These are phyloP conservation scores for Cajanus cajan DNA, from an alignment of 306 rosid species.

Conservation along the genomic window DNA sequence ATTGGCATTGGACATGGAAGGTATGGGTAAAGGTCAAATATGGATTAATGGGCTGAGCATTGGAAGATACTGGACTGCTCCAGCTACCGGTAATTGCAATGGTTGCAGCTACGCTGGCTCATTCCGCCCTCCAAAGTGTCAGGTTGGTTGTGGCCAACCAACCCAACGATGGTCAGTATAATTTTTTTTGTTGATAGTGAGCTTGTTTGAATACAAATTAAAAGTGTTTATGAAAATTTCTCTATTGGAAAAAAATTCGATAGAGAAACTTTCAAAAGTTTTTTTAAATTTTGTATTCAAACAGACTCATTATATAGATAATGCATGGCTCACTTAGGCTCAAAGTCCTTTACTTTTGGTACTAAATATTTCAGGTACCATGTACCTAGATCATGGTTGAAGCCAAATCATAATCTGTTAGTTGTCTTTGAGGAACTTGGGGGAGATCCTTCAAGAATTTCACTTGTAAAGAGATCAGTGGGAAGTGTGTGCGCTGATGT, in stretches of 20 bases:
- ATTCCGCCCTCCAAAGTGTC: conserved; percentile 86
- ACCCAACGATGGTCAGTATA: conserved; percentile 85
- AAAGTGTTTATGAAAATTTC: too few species aligned
- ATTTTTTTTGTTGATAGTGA: conserved; percentile 21
- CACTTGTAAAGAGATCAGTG: conserved; percentile 82
- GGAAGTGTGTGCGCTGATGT: conserved; percentile 84
- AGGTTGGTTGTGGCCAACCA: conserved; percentile 87
- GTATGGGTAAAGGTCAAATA: conserved; percentile 99
- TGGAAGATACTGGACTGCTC: conserved; percentile 97
- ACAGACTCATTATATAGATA: not conserved
- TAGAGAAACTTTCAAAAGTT: too few species aligned
- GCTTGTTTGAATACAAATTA: too few species aligned
- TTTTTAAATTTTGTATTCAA: too few species aligned
- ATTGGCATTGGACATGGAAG: conserved; percentile 89
- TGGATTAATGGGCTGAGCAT: conserved; percentile 94
- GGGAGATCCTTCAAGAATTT: conserved; percentile 81
- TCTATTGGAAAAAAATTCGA: too few species aligned
- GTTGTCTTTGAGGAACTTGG: conserved; percentile 97
- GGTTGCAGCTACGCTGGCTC: conserved; percentile 72
- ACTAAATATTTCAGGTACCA: conserved; percentile 75
- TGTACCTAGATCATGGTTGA: conserved; percentile 93
- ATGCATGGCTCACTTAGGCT: conserved; percentile 1
- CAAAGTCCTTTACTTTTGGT: conserved; percentile 10
- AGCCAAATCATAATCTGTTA: conserved; percentile 74
- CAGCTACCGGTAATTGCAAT: conserved; percentile 71